Conservation (phyloP, 2,329 filamentous ascomycete genomes). For the Elsinoe ampelina region DNA sequence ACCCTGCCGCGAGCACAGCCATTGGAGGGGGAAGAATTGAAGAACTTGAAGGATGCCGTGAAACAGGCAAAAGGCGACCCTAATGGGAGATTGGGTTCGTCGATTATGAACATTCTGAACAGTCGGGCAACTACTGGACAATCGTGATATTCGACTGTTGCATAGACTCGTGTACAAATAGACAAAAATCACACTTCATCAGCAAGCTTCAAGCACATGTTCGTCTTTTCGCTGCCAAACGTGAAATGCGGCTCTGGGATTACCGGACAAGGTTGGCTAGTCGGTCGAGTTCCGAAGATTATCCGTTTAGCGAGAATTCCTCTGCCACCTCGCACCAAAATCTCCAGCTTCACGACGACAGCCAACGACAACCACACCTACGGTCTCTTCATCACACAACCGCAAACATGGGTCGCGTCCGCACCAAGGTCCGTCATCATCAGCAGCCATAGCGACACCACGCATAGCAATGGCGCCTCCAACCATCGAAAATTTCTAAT, state of each 20-base stretch:
- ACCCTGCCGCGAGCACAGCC: slow-evolving; percentile 16
- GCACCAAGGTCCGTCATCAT: slow-evolving; percentile 33
- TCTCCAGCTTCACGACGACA: slow-evolving; percentile 9
- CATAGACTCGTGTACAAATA: slow-evolving; percentile 14
- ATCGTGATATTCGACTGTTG: too few relatives aligned
- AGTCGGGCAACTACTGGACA: not conserved
- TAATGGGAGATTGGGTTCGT: not conserved
- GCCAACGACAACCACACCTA: slow-evolving; percentile 7
- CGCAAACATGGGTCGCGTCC: slow-evolving; percentile 47
- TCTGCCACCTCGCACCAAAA: slow-evolving; percentile 9
- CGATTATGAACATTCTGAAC: not conserved
- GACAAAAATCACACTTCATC: not conserved
- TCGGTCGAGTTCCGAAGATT: not conserved
- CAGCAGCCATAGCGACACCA: not conserved
- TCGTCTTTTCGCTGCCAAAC: not conserved
- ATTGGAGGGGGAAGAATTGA: slow-evolving; percentile 22
- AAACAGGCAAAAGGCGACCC: not conserved
- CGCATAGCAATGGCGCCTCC: not conserved
- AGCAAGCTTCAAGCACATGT: not conserved
- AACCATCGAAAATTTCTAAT: not conserved
- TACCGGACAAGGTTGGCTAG: not conserved
- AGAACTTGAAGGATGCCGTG: slow-evolving; percentile 3
- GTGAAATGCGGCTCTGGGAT: not conserved
- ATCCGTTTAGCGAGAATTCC: slow-evolving; percentile 12
- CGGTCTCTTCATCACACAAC: slow-evolving; percentile 18